Percentiles rank a stretch among this genome's conserved stretches.
Evolutionary conservation across 495 filamentous ascomycete species (phyloP).

Genomic region (Penicillium canariense): DNA sequence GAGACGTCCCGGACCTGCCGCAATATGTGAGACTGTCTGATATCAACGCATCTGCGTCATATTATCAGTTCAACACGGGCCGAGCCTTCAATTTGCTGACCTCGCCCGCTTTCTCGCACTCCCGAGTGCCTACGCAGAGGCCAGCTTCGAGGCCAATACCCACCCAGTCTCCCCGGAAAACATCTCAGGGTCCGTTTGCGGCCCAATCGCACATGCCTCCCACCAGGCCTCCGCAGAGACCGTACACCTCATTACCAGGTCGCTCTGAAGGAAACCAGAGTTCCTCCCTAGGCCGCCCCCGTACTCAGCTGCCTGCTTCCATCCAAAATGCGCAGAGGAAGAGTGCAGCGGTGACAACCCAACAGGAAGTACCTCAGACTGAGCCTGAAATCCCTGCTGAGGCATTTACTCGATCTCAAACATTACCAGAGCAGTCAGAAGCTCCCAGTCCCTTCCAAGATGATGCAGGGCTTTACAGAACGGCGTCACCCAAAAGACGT

Average conservation of each 20-base stretch:
- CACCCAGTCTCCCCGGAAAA: neutral
- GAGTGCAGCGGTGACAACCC: neutral
- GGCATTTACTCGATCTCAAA: neutral
- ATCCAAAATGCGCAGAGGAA: neutral
- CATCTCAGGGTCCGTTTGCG: neutral
- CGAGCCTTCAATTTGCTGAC: neutral
- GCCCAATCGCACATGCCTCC: neutral
- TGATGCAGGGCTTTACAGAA: neutral
- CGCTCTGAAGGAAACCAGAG: neutral
- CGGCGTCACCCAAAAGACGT: neutral
- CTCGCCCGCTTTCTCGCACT: neutral
- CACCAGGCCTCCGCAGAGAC: neutral
- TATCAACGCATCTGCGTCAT: neutral
- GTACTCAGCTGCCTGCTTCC: neutral
- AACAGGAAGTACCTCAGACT: neutral
- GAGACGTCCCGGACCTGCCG: neutral
- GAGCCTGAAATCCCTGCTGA: neutral
- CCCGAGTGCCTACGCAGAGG: neutral
- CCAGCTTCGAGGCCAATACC: neutral
- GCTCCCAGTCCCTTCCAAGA: neutral
- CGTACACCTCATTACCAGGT: neutral
- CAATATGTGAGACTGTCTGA: conserved; percentile 1
- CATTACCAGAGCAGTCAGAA: neutral
- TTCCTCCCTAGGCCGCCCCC: neutral
- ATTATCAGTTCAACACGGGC: neutral